Conservation (phyloP, 495 filamentous ascomycete genomes). For the Cladorrhinum samala region DNA sequence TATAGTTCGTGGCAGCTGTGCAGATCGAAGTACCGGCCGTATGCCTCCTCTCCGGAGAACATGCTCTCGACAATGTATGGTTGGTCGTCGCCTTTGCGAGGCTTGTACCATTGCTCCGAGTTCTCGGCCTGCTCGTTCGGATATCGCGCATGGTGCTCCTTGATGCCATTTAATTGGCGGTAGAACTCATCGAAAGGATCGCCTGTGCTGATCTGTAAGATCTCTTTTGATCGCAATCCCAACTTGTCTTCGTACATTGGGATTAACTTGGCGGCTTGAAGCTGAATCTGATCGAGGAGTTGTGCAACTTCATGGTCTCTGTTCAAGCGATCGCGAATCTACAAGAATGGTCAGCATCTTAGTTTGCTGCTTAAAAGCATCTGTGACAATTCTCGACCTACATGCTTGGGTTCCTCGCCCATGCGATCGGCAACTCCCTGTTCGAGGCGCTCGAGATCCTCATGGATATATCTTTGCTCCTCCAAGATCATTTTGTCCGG, state of each 20-base stretch:
- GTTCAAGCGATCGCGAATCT: slow-evolving; percentile 80
- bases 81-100: slow-evolving; percentile 52
- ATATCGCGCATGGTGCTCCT: slow-evolving; percentile 81
- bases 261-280: slow-evolving; percentile 73
- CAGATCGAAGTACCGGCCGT: slow-evolving; percentile 84
- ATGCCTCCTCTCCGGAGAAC: slow-evolving; percentile 94
- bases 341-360: slow-evolving; percentile 23
- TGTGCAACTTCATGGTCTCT: slow-evolving; percentile 88
- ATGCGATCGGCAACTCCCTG: slow-evolving; percentile 87
- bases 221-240: slow-evolving; percentile 64
- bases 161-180: slow-evolving; percentile 71
- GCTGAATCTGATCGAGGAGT: slow-evolving; percentile 77
- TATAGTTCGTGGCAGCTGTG: slow-evolving; percentile 78
- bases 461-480: slow-evolving; percentile 86
- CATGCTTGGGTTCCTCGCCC: slow-evolving; percentile 80
- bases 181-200: slow-evolving; percentile 93
- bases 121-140: slow-evolving; percentile 95
- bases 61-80: slow-evolving; percentile 77
- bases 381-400: slow-evolving; percentile 40
- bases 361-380: background rate
- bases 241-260: slow-evolving; percentile 81
- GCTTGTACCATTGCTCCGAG: slow-evolving; percentile 85
- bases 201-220: slow-evolving; percentile 75
- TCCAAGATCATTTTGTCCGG: slow-evolving; percentile 67
- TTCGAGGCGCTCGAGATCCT: slow-evolving; percentile 92